A percentile compares a stretch with the other conserved stretches of the same genome.
Conservation (phyloP, 1,284 basidiomycete species). For the Austropuccinia psidii region DNA sequence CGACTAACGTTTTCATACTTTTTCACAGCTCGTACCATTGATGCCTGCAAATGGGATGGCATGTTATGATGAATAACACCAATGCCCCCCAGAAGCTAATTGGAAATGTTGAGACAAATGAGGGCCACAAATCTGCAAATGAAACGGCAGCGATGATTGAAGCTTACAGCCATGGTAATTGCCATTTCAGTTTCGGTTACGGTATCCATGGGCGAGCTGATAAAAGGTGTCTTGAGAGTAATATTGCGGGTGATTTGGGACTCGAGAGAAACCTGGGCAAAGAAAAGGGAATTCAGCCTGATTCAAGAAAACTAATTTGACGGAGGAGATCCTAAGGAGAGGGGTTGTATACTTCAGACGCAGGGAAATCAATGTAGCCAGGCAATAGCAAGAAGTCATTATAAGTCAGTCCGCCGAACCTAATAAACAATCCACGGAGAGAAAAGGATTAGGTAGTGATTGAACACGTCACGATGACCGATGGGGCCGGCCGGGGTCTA, state of each 20-base stretch:
- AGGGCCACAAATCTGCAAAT: too few species aligned
- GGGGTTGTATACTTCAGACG: constrained; percentile 48
- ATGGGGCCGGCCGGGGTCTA: too few species aligned
- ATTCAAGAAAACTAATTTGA: too few species aligned
- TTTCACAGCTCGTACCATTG: constrained; percentile 95
- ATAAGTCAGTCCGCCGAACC: constrained; percentile 81
- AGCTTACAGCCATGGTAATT: constrained; percentile 71
- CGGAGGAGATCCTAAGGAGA: background rate
- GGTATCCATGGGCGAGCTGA: constrained; percentile 99
- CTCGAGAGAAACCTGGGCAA: constrained; percentile 65
- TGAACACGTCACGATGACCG: too few species aligned
- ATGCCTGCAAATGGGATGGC: constrained; percentile 74
- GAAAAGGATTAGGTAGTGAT: too few species aligned
- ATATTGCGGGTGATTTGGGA: constrained; percentile 85
- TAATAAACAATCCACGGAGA: background rate
- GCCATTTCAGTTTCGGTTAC: constrained; percentile 98
- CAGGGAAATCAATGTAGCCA: constrained; percentile 92
- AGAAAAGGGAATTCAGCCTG: background rate
- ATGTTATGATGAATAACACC: constrained; percentile 99
- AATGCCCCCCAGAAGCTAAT: constrained; percentile 82
- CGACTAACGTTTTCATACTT: constrained; percentile 51
- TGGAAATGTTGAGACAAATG: constrained; percentile 21
- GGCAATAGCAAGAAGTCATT: constrained; percentile 65
- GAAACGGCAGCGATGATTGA: background rate
- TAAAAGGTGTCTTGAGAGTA: constrained; percentile 85